Conservation (phyloP, 495 filamentous ascomycete genomes). For the Delitschia confertaspora region DNA sequence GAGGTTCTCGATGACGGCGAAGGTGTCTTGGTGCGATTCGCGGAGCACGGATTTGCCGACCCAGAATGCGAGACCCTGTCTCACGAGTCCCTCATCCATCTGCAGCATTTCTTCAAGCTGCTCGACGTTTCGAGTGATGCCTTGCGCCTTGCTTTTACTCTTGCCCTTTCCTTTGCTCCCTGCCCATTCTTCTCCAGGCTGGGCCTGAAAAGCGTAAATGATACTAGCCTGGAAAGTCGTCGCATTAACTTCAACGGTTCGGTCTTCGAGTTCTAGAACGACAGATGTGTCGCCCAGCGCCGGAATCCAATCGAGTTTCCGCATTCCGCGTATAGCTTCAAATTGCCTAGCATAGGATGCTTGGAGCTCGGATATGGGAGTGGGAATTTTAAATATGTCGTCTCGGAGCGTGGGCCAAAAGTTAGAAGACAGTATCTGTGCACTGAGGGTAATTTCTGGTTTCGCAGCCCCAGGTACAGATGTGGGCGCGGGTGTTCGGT, state of each 20-base stretch:
- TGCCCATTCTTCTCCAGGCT: conserved; percentile 8
- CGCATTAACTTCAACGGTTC: conserved; percentile 62
- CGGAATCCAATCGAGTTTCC: conserved; percentile 82
- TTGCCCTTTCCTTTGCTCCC: background rate
- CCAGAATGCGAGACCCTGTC: conserved; percentile 80
- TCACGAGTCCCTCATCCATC: conserved; percentile 70
- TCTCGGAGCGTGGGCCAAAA: conserved; percentile 86
- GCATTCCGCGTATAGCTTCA: conserved; percentile 63
- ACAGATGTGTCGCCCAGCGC: conserved; percentile 73
- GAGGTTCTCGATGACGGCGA: conserved; percentile 56
- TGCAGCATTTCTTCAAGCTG: conserved; percentile 56
- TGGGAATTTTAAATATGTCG: conserved; percentile 65
- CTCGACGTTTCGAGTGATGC: conserved; percentile 46
- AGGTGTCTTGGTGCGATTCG: conserved; percentile 46
- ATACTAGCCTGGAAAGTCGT: conserved; percentile 81
- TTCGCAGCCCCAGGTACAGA: conserved; percentile 5
- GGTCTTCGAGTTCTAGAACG: conserved; percentile 73
- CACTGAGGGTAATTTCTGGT: conserved; percentile 27
- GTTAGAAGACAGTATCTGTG: conserved; percentile 81
- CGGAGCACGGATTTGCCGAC: conserved; percentile 65
- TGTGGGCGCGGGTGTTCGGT: background rate
- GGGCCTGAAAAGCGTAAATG: conserved; percentile 68
- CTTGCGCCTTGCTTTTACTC: conserved; percentile 2
- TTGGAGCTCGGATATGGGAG: conserved; percentile 53
- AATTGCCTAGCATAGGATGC: conserved; percentile 67